phyloP scores from a whole-genome alignment of 768 basidiomycete species.

The Calocybe indica region DNA sequence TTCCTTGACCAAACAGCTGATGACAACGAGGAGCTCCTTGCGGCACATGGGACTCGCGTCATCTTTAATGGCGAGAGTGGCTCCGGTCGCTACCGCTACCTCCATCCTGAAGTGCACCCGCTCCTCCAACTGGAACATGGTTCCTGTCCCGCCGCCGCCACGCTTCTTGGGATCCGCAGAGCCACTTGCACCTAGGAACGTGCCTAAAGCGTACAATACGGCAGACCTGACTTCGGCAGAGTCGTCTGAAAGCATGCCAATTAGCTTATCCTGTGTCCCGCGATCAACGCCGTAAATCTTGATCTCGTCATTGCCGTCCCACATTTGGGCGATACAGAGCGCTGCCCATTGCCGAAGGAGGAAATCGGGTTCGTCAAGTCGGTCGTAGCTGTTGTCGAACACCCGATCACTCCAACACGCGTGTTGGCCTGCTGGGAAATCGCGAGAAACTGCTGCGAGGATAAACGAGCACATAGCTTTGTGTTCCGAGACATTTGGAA shows the following conservation, averaged over 20 bases:
- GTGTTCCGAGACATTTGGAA: slow-evolving; percentile 95
- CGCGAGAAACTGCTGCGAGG: slow-evolving; percentile 83
- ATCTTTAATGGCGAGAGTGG: slow-evolving; percentile 82
- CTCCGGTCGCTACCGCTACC: slow-evolving; percentile 85
- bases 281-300: slow-evolving; percentile 77
- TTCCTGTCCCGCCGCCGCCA: slow-evolving; percentile 84
- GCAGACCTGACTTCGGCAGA: slow-evolving; percentile 92
- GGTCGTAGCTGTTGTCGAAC: slow-evolving; percentile 81
- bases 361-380: slow-evolving; percentile 87
- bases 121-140: slow-evolving; percentile 71
- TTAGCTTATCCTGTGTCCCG: slow-evolving; percentile 78
- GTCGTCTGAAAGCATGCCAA: slow-evolving; percentile 74
- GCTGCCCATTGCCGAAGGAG: slow-evolving; percentile 92
- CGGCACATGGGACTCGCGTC: slow-evolving; percentile 96
- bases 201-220: slow-evolving; percentile 86
- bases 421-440: slow-evolving; percentile 79
- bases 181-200: slow-evolving; percentile 87
- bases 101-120: slow-evolving; percentile 84
- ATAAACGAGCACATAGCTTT: slow-evolving; percentile 99
- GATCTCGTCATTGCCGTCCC: slow-evolving; percentile 90
- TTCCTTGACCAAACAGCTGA: slow-evolving; percentile 91
- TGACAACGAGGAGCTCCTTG: slow-evolving; percentile 86
- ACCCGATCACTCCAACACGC: slow-evolving; percentile 79
- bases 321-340: slow-evolving; percentile 90
- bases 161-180: slow-evolving; percentile 57